These are phyloP conservation scores for Rhodamnia argentea DNA, from an alignment of 345 rosid species.

Conservation along the genomic window DNA sequence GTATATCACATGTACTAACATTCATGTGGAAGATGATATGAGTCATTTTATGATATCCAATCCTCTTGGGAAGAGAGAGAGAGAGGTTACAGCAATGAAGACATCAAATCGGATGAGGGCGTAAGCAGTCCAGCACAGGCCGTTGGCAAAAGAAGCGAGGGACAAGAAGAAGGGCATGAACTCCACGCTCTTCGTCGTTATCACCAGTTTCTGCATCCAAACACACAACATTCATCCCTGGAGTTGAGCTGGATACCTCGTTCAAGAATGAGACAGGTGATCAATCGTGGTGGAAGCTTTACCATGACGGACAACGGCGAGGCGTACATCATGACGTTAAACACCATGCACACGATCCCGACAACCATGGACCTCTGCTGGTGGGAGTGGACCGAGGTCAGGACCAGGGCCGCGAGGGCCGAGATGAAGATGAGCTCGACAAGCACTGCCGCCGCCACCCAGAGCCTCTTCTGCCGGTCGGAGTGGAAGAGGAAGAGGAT, in stretches of 20 bases:
- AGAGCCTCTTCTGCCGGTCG: constrained; percentile 24
- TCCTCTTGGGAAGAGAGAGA: not conserved
- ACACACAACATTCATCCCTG: not conserved
- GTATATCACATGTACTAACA: not conserved
- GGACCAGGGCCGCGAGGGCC: constrained; percentile 15
- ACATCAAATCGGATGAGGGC: constrained; percentile 63
- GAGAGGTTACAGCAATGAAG: constrained; percentile 40
- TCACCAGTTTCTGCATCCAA: constrained; percentile 64
- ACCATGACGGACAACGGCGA: constrained; percentile 81
- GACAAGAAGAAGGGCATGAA: constrained; percentile 84
- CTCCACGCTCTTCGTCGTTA: constrained; percentile 72
- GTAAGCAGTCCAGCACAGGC: constrained; percentile 57
- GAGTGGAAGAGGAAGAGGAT: constrained; percentile 31
- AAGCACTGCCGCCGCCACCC: constrained; percentile 11
- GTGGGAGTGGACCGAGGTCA: constrained; percentile 36
- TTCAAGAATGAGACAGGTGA: no score
- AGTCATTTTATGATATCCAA: not conserved
- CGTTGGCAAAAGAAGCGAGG: constrained; percentile 57
- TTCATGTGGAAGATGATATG: not conserved
- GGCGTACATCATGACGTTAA: constrained; percentile 80
- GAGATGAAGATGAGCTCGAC: constrained; percentile 30
- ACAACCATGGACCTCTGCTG: constrained; percentile 33
- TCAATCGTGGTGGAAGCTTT: not conserved
- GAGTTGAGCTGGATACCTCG: no score
- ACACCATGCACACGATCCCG: constrained; percentile 50